phyloP scores from a whole-genome alignment of 306 rosid genomes.

The Alnus glutinosa region DNA sequence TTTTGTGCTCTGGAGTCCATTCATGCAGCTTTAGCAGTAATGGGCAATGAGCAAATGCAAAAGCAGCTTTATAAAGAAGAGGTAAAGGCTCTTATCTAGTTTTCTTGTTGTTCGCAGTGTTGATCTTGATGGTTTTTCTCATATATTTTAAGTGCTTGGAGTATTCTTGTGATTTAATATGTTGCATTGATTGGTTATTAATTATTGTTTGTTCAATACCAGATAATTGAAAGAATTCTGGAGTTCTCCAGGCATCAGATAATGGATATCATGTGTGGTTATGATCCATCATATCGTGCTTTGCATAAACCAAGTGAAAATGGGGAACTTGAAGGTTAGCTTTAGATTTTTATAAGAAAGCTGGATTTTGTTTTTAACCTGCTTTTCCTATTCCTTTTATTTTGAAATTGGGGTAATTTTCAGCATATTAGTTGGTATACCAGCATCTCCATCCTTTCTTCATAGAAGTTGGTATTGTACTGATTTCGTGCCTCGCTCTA shows the following conservation, averaged over 20 bases:
- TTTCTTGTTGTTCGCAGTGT: not conserved
- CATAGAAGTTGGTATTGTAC: not conserved
- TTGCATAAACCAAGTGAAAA: slow-evolving; percentile 83
- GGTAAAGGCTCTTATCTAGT: slow-evolving; percentile 37
- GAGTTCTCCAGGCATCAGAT: slow-evolving; percentile 93
- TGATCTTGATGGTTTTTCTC: not conserved
- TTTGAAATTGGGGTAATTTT: slow-evolving; percentile 2
- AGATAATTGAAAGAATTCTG: slow-evolving; percentile 94
- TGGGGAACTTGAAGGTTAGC: slow-evolving; percentile 72
- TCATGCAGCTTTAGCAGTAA: slow-evolving; percentile 88
- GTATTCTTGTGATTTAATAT: slow-evolving; percentile 4
- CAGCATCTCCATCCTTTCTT: not conserved
- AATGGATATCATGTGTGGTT: slow-evolving; percentile 91
- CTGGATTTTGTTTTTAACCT: slow-evolving; percentile 4
- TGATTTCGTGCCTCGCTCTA: not conserved
- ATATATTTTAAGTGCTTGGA: slow-evolving; percentile 4
- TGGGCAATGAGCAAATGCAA: slow-evolving; percentile 88
- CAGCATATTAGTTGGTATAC: not conserved
- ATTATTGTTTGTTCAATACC: slow-evolving; percentile 27
- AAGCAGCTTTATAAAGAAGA: slow-evolving; percentile 95
- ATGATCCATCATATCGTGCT: slow-evolving; percentile 89
- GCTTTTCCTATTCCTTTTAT: not conserved
- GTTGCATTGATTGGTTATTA: slow-evolving; percentile 16
- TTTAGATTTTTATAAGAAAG: slow-evolving; percentile 11
- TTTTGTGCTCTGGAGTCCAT: slow-evolving; percentile 89